Percentiles rank a stretch among this genome's conserved stretches.
Evolutionary conservation across 129 eudicot genomes (phyloP).

Genomic region (Chrysanthemum seticuspe): DNA sequence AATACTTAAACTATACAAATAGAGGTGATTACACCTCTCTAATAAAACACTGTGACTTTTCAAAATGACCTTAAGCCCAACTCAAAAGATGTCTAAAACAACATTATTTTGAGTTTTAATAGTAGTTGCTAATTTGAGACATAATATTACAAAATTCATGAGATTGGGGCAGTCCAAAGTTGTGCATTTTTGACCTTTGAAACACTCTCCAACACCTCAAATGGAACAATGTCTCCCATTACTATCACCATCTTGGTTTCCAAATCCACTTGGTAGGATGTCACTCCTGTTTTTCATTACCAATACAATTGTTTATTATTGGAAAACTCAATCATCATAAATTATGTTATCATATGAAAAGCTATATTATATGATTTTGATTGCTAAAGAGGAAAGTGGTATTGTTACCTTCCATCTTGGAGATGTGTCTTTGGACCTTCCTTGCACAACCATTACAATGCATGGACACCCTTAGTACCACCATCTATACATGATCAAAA

Average conservation of each 20-base stretch:
- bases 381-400: neutral
- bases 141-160: constrained; percentile 19
- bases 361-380: neutral
- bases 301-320: constrained; percentile 12
- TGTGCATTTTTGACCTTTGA: constrained; percentile 82
- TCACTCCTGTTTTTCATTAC: constrained; percentile 62
- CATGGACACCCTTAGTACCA: constrained; percentile 93
- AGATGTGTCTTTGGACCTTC: constrained; percentile 81
- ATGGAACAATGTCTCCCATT: constrained; percentile 87
- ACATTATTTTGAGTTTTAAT: constrained; percentile 19
- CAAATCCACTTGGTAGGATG: constrained; percentile 84
- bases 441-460: constrained; percentile 99
- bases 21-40: neutral
- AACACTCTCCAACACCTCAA: constrained; percentile 90
- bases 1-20: constrained; percentile 10
- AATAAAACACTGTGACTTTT: neutral
- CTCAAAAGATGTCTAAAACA: neutral
- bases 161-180: constrained; percentile 55
- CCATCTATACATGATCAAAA: constrained; percentile 48
- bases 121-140: neutral
- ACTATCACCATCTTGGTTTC: constrained; percentile 96
- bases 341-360: neutral
- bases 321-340: constrained; percentile 11
- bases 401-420: constrained; percentile 85
- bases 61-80: neutral